phyloP scores from a whole-genome alignment of 345 rosid genomes.

The Passiflora organensis region DNA sequence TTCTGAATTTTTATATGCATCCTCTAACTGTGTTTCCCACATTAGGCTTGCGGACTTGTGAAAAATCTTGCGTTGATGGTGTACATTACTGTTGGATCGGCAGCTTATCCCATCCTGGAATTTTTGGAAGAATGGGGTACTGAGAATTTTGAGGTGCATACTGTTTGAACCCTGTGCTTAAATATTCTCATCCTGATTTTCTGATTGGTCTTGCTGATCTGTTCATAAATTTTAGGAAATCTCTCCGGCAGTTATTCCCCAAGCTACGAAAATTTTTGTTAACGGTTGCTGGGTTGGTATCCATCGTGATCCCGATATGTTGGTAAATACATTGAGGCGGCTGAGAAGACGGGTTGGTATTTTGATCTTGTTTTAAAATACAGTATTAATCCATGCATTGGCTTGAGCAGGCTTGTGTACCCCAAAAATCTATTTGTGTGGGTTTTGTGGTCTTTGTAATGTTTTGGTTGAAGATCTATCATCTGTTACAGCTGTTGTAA shows the following conservation, averaged over 20 bases:
- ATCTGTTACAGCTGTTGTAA: too few species aligned
- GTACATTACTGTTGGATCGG: slow-evolving; percentile 93
- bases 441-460: too few species aligned
- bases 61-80: slow-evolving; percentile 99
- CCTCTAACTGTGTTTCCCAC: slow-evolving; percentile 11
- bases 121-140: slow-evolving; percentile 99
- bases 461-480: too few species aligned
- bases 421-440: too few species aligned
- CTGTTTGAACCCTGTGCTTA: neutral
- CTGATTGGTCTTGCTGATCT: slow-evolving; percentile 6
- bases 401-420: too few species aligned
- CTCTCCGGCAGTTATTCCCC: slow-evolving; percentile 92
- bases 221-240: slow-evolving; percentile 57
- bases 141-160: slow-evolving; percentile 83
- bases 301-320: slow-evolving; percentile 98
- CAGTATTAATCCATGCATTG: too few species aligned
- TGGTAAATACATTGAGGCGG: slow-evolving; percentile 87
- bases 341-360: slow-evolving; percentile 78
- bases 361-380: neutral
- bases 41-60: slow-evolving; percentile 93
- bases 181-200: neutral
- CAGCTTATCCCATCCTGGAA: slow-evolving; percentile 85
- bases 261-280: slow-evolving; percentile 90
- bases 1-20: neutral
- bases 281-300: slow-evolving; percentile 99